phyloP scores from a whole-genome alignment of 768 basidiomycete genomes.

The Suillus hirtellus region DNA sequence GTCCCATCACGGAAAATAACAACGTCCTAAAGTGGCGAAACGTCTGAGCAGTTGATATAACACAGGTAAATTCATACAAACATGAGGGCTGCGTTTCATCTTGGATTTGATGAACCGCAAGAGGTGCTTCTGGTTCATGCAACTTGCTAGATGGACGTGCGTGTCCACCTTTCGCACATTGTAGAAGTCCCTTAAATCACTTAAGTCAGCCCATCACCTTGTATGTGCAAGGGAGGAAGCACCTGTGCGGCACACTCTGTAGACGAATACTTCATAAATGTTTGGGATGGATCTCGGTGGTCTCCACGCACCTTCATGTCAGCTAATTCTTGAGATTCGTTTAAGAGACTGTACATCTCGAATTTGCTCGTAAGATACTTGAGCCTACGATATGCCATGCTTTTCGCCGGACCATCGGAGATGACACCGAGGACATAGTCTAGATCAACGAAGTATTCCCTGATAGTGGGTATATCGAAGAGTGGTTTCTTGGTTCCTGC shows the following conservation, averaged over 20 bases:
- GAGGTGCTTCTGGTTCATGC: constrained; percentile 99
- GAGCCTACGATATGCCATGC: constrained; percentile 88
- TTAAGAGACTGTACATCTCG: constrained; percentile 87
- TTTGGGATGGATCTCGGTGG: too few relatives aligned
- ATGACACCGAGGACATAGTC: constrained; percentile 91
- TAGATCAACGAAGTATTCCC: constrained; percentile 95
- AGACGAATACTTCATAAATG: neutral
- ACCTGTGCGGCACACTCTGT: constrained; percentile 36
- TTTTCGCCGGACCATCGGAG: constrained; percentile 93
- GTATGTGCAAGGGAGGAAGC: neutral
- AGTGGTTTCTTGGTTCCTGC: constrained; percentile 51
- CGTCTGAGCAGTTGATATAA: constrained; percentile 3
- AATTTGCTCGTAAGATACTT: constrained; percentile 94
- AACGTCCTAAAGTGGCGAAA: constrained; percentile 63
- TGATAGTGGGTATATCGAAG: constrained; percentile 79
- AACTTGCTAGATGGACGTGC: constrained; percentile 97
- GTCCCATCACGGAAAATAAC: constrained; percentile 95
- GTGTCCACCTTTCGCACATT: constrained; percentile 98
- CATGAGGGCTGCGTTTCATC: constrained; percentile 86
- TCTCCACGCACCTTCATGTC: constrained; percentile 86
- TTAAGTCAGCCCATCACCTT: constrained; percentile 9
- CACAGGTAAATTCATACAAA: constrained; percentile 32
- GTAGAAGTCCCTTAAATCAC: constrained; percentile 84
- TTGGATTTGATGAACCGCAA: constrained; percentile 99
- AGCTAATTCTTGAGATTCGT: constrained; percentile 90